phyloP scores from a whole-genome alignment of 108 stramenopile species.

The Stephanodiscus triporus region DNA sequence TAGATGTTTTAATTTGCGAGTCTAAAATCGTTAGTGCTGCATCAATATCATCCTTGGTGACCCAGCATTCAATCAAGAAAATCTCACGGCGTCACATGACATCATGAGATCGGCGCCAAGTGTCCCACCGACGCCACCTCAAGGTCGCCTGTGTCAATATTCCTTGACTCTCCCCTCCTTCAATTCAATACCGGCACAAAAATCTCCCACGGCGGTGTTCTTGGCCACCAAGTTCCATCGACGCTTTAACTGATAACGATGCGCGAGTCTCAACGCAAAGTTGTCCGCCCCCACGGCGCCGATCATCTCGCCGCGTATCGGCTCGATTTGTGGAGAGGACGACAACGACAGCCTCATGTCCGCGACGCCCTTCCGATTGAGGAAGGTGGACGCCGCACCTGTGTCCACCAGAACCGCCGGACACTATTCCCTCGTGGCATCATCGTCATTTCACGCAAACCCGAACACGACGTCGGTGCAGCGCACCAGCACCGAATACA shows the following conservation, averaged over 20 bases:
- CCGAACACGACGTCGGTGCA: constrained; percentile 1
- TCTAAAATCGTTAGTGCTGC: not conserved
- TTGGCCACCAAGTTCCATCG: constrained; percentile 50
- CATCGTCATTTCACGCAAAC: not conserved
- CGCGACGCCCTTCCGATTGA: constrained; percentile 72
- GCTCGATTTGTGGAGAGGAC: constrained; percentile 43
- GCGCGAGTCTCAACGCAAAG: constrained; percentile 65
- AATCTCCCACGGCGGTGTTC: constrained; percentile 11
- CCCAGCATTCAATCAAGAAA: constrained; percentile 27
- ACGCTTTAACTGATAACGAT: constrained; percentile 57
- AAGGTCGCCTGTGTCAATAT: constrained; percentile 78
- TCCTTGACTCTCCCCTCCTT: constrained; percentile 1
- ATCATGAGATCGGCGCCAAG: constrained; percentile 77
- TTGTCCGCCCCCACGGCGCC: constrained; percentile 81
- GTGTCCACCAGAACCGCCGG: constrained; percentile 86
- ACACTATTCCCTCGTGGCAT: no score
- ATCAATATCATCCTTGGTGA: constrained; percentile 29
- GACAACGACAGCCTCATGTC: constrained; percentile 48
- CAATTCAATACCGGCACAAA: constrained; percentile 29
- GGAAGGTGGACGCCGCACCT: constrained; percentile 63
- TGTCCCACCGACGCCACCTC: constrained; percentile 71
- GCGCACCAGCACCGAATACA: constrained; percentile 5
- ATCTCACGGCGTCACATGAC: constrained; percentile 51
- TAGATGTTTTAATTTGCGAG: no score
- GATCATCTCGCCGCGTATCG: constrained; percentile 28